Base-by-base conservation (phyloP, 164 flowering plant species). In the Vitis rupestris region DNA sequence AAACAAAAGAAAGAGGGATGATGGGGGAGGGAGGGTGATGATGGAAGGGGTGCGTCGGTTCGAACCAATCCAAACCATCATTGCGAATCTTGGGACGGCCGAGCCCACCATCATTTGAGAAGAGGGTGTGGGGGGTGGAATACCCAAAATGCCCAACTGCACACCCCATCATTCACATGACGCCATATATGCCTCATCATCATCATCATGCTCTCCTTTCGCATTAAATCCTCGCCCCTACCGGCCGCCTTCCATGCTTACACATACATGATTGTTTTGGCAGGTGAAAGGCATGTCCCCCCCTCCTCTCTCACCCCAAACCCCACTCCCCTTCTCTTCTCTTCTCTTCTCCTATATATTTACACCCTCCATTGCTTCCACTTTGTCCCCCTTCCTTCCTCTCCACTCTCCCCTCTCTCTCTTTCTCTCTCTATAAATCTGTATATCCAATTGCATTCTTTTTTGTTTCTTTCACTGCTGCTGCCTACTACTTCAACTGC, bases 41-140 rank as follows among this genome's bases (percentile, higher is more conserved):
- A 85, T 82, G 90, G 84, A 37, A 37, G 44, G 27, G 44, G 44
- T 37, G 44, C 44, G 44, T 37, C 70, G 84, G 86, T 76, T 87
- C 74, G 82, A 81, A 77, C 86, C 88, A 83, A 84, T 83, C 97
- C 85, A 79, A 80, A 80, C 81, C 93, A 92, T 92, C 90, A 92
- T 90, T 92, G 92, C 93, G 92, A 88, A 92, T 90, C 93, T 89
- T 85, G 73, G 85, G 80, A 82, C 82, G 89, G 83, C 89, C 84
- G 72, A 82, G 81, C 83, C 82, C 82, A 71, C 84, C 89, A 86
- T 87, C 95, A 86, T 85, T 84, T 78, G 75, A 44, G 55, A 67
- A 54, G 15, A 37, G 44, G 44, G 44, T 3, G 44, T 3, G 44
- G 44, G 44, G 6, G 44, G 44, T 37, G 44, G 7, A 37, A 37